Base-by-base conservation (phyloP, 2,329 filamentous ascomycete species). In the Arthrobotrys entomopaga region DNA sequence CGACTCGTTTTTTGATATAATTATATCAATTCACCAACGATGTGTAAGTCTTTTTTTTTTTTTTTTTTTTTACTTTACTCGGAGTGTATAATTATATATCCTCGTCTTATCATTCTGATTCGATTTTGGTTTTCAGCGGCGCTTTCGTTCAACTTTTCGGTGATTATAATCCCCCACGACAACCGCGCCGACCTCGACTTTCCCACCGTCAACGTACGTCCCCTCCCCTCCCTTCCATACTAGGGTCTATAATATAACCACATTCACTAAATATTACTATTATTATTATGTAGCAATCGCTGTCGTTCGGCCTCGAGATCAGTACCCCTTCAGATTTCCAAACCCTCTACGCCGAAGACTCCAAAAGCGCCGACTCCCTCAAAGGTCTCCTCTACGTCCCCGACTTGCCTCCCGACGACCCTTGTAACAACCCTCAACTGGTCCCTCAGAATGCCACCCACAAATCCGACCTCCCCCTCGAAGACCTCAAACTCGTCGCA, bases 371-470 rank as follows among this genome's bases (percentile, higher is more conserved):
- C 19, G 53, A 53, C 38, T 54, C 70, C 42, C 67, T 63, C 57
- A 74, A 67, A 19, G 94, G 94, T 75, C 86, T 97, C 15, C 85
- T 98, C 67, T 98, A 95, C 81, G 90, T 96, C 1, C 95, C 94
- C 3, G 87, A 89, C 72, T 84, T 97, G 46, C 80, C 82, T 4
- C 66, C 79, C 10, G 80, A 84, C 65, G 85, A 90, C 75, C 82
- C 84, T 0, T 97, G 93, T 82, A 84, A 85, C 79, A 83, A 87
- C 15, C 82, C 86, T 46, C 81, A 85, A n/a, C 88, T 90, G 77
- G 85, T 97, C 7, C 91, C 93, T 0, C 78, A 81, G 42, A 93
- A 95, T 80, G 91, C 88, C 64, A 96, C 92, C 11, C 87, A 90
- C 15, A 86, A 87, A 77, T 81, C 82, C n/a, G 86, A 95, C 78